These are phyloP conservation scores for Jackrogersella minutella DNA, from an alignment of 495 filamentous ascomycete genomes.

Conservation along the genomic window DNA sequence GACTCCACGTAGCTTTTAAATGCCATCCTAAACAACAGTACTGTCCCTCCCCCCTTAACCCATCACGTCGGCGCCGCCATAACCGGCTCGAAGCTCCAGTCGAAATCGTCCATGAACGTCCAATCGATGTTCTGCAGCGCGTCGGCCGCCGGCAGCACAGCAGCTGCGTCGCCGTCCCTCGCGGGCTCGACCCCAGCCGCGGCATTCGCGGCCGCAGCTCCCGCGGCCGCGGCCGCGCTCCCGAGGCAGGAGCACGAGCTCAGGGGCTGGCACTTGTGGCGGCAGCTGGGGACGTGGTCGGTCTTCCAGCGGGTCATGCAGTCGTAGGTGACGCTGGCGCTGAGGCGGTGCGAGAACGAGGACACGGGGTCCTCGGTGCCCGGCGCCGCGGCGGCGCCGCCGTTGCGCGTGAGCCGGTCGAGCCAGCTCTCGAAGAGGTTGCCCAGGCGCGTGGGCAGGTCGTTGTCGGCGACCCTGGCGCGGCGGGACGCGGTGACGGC, in stretches of 20 bases:
- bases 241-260: not conserved
- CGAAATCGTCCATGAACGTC: constrained; percentile 58
- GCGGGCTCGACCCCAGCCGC: not conserved
- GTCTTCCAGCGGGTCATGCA: constrained; percentile 52
- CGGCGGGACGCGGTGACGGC: constrained; percentile 30
- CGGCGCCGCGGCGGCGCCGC: not conserved
- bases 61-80: constrained; percentile 21
- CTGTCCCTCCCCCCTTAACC: no score
- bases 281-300: constrained; percentile 25
- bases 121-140: constrained; percentile 51
- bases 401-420: constrained; percentile 12
- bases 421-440: constrained; percentile 48
- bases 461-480: constrained; percentile 37
- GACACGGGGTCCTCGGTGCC: constrained; percentile 41
- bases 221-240: not conserved
- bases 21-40: no score
- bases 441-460: constrained; percentile 47
- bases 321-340: constrained; percentile 51
- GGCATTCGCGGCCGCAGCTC: not conserved
- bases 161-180: constrained; percentile 3
- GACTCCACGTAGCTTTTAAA: no score
- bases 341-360: constrained; percentile 46
- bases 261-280: constrained; percentile 1
- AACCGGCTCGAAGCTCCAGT: constrained; percentile 52
- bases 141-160: constrained; percentile 23